phyloP scores from a whole-genome alignment of 129 eudicot genomes.

The Erigeron canadensis region DNA sequence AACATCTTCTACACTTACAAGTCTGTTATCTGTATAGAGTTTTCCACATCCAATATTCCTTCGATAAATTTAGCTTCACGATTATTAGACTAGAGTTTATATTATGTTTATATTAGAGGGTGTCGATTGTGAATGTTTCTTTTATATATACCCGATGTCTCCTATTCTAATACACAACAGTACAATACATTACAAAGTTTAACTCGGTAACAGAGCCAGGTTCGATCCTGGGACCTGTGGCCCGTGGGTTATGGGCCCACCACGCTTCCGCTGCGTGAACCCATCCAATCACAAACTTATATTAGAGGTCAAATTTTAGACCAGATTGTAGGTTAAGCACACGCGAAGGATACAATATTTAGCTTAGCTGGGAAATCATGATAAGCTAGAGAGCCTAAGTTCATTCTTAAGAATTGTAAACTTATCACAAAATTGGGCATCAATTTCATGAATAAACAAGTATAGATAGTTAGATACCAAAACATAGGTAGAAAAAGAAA shows the following conservation, averaged over 20 bases:
- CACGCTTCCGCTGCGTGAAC: conserved; percentile 49
- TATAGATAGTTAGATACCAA: background rate
- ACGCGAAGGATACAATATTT: background rate
- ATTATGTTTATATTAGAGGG: too few species aligned
- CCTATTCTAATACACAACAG: too few species aligned
- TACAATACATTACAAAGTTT: too few species aligned
- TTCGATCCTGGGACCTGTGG: too few species aligned
- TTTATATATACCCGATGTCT: too few species aligned
- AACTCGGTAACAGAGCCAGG: too few species aligned
- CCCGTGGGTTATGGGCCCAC: conserved; percentile 46
- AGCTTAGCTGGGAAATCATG: conserved; percentile 14
- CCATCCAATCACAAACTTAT: background rate
- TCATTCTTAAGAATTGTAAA: background rate
- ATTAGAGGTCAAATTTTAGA: conserved; percentile 6
- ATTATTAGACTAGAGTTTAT: too few species aligned
- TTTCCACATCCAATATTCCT: background rate
- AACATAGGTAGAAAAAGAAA: background rate
- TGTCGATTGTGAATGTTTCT: too few species aligned
- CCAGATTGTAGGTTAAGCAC: background rate
- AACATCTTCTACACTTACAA: conserved; percentile 10
- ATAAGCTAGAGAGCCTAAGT: conserved; percentile 5
- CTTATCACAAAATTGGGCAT: background rate
- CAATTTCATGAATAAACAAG: background rate
- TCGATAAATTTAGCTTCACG: conserved; percentile 19
- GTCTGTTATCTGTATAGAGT: background rate